Percentiles rank a stretch among this genome's conserved stretches.
Evolutionary conservation across 2,329 filamentous ascomycete genomes (phyloP).

Genomic region (Onygenales sp.): DNA sequence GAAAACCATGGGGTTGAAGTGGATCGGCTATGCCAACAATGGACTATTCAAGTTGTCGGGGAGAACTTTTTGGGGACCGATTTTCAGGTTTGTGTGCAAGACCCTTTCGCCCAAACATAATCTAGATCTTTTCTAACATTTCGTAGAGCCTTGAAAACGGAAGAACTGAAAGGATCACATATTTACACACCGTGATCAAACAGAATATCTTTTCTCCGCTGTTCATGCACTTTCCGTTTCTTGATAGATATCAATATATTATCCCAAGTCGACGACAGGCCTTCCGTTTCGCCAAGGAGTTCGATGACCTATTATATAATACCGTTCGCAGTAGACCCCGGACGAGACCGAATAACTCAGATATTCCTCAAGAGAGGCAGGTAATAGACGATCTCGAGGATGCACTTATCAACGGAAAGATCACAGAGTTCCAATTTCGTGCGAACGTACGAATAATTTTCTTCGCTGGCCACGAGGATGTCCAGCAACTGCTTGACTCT

Average conservation of each 20-base stretch:
- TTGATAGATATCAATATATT: constrained; percentile 1
- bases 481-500: constrained; percentile 29
- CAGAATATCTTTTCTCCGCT: neutral
- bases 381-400: constrained; percentile 16
- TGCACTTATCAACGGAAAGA: constrained; percentile 16
- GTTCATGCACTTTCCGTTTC: neutral
- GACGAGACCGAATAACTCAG: constrained; percentile 8
- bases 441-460: constrained; percentile 34
- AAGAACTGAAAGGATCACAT: neutral
- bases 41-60: constrained; percentile 20
- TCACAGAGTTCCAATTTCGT: constrained; percentile 29
- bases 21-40: constrained; percentile 17
- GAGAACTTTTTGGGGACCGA: constrained; percentile 18
- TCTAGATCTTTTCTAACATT: neutral
- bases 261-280: neutral
- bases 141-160: neutral
- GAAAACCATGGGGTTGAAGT: constrained; percentile 10
- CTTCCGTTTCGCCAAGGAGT: neutral
- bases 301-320: neutral
- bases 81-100: constrained; percentile 12
- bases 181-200: neutral
- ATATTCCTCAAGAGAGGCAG: neutral
- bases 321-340: neutral
- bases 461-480: constrained; percentile 35
- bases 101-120: too few species aligned